Conservation (phyloP, 306 rosid species). For the Psophocarpus tetragonolobus region DNA sequence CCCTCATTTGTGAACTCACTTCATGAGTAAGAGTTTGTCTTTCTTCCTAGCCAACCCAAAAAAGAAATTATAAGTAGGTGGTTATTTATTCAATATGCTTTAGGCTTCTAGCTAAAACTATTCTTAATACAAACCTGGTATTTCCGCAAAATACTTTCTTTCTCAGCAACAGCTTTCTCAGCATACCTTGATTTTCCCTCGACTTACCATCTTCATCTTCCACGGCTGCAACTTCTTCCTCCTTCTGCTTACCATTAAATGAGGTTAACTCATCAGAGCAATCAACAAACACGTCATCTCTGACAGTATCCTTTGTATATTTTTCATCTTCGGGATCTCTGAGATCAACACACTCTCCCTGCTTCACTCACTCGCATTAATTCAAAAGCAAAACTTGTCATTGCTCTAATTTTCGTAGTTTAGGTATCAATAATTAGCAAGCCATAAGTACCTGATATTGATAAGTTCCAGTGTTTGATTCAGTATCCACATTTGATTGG, state of each 20-base stretch:
- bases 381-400: conserved; percentile 16
- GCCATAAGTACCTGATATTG: conserved; percentile 40
- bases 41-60: conserved; percentile 55
- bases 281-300: conserved; percentile 85
- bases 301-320: conserved; percentile 55
- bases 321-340: conserved; percentile 46
- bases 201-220: conserved; percentile 41
- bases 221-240: conserved; percentile 41
- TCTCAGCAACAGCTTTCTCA: conserved; percentile 44
- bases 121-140: conserved; percentile 47
- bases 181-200: conserved; percentile 38
- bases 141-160: conserved; percentile 41
- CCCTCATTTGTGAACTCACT: too few species aligned
- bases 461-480: background rate
- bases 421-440: background rate
- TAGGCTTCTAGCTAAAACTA: background rate
- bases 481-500: too few species aligned
- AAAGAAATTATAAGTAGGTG: background rate
- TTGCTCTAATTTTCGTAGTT: background rate
- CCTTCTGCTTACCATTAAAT: conserved; percentile 43
- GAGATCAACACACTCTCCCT: conserved; percentile 29
- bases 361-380: conserved; percentile 21
- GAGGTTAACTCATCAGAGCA: conserved; percentile 71
- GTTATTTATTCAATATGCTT: background rate
- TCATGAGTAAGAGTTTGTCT: conserved; percentile 50